Conservation (phyloP, 2,329 filamentous ascomycete species). For the Ascocoryne sarcoides region DNA sequence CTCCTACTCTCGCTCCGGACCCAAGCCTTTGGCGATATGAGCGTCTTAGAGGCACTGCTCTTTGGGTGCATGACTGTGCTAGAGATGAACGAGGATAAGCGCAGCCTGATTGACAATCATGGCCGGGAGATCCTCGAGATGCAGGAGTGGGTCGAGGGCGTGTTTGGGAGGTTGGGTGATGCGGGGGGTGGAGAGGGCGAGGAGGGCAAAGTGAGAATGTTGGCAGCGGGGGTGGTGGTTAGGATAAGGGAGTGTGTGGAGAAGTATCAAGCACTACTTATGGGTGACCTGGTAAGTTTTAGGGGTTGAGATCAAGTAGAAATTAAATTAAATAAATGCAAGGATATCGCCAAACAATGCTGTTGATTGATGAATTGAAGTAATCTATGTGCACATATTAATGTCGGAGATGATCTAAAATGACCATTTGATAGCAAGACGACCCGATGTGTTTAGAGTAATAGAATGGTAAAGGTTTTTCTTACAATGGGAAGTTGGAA, state of each 20-base stretch:
- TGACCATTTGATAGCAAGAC: background rate
- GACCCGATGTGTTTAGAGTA: too few relatives aligned
- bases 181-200: conserved; percentile 42
- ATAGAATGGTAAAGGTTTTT: too few relatives aligned
- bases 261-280: conserved; percentile 66
- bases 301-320: background rate
- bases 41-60: conserved; percentile 64
- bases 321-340: background rate
- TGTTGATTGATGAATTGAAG: too few relatives aligned
- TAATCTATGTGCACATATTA: too few relatives aligned
- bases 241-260: conserved; percentile 74
- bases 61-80: conserved; percentile 72
- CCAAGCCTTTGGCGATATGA: conserved; percentile 49
- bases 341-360: too few relatives aligned
- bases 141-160: conserved; percentile 70
- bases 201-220: conserved; percentile 69
- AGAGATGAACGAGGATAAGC: conserved; percentile 70
- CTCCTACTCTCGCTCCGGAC: conserved; percentile 66
- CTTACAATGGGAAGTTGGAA: too few relatives aligned
- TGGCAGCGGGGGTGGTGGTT: conserved; percentile 70
- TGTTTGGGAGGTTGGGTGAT: conserved; percentile 51
- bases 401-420: background rate
- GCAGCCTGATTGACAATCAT: conserved; percentile 63
- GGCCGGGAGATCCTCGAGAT: conserved; percentile 76
- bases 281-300: conserved; percentile 55